A percentile compares a stretch with the other conserved stretches of the same genome.
These are phyloP conservation scores for Carex cristatella DNA, from an alignment of 176 grass and related monocot species.

Conservation along the genomic window DNA sequence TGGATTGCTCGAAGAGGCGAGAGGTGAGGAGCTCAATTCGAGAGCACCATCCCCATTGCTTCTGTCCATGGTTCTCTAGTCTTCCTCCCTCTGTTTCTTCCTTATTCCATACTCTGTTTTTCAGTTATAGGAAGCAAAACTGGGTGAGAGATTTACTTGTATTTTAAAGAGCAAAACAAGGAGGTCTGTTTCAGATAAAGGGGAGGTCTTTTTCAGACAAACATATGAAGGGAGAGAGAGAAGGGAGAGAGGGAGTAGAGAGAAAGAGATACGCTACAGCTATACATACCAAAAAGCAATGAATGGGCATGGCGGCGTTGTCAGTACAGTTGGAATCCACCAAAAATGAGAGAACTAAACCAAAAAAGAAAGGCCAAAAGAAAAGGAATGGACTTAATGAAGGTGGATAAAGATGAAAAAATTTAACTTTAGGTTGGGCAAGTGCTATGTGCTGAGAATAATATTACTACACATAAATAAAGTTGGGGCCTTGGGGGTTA, in stretches of 20 bases:
- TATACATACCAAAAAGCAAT: conserved; percentile 23
- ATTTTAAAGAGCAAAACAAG: neutral
- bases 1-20: neutral
- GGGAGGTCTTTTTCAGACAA: conserved; percentile 10
- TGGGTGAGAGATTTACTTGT: neutral
- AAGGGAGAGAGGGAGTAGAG: neutral
- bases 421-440: neutral
- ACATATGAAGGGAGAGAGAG: neutral
- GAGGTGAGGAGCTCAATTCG: conserved; percentile 24
- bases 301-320: conserved; percentile 18
- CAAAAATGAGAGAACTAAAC: conserved; percentile 2
- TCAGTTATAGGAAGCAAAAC: neutral
- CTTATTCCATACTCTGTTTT: conserved; percentile 8
- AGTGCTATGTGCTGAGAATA: neutral
- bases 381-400: neutral
- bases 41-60: conserved; percentile 22
- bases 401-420: neutral
- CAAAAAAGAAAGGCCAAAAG: neutral
- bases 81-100: neutral
- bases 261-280: conserved; percentile 12
- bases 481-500: neutral
- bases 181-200: neutral
- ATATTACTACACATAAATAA: neutral
- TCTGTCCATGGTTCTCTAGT: neutral
- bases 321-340: conserved; percentile 33